Evolutionary conservation across 2,329 filamentous ascomycete species (phyloP).

Genomic region (Pseudogymnoascus sp.): DNA sequence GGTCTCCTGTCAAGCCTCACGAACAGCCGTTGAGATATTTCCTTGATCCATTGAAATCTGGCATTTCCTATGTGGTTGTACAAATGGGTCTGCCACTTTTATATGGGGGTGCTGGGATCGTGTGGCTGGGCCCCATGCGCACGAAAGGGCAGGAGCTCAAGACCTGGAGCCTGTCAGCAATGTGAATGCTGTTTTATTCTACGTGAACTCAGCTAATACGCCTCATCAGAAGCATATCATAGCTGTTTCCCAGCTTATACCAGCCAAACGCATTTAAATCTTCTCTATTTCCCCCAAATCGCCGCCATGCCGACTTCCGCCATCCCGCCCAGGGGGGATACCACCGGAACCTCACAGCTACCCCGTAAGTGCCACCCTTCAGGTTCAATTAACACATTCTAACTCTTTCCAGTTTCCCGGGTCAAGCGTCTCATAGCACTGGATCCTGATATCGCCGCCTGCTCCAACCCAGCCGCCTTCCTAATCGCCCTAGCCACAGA

Average conservation of each 20-base stretch:
- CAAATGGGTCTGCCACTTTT: not conserved
- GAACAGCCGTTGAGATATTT: not conserved
- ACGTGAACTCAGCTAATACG: not conserved
- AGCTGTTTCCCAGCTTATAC: not conserved
- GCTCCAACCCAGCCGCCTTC: slow-evolving; percentile 90
- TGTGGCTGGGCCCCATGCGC: not conserved
- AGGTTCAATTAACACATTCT: slow-evolving; percentile 10
- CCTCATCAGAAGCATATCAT: not conserved
- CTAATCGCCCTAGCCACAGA: slow-evolving; percentile 90
- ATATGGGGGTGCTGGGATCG: not conserved
- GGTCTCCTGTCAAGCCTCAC: not conserved
- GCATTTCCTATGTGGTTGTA: not conserved
- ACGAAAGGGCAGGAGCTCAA: not conserved
- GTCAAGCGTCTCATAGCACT: slow-evolving; percentile 92
- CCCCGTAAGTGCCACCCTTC: slow-evolving; percentile 56
- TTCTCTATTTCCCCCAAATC: not conserved
- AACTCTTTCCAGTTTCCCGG: slow-evolving; percentile 60
- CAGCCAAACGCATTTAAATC: not conserved
- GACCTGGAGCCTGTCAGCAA: not conserved
- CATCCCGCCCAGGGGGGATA: slow-evolving; percentile 70
- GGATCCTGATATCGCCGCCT: slow-evolving; percentile 77
- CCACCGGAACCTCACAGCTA: slow-evolving; percentile 76
- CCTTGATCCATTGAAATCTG: not conserved
- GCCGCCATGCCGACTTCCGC: slow-evolving; percentile 72
- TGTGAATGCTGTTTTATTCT: not conserved